Conservation (phyloP, 768 basidiomycete genomes). For the Pleurotus tuoliensis region DNA sequence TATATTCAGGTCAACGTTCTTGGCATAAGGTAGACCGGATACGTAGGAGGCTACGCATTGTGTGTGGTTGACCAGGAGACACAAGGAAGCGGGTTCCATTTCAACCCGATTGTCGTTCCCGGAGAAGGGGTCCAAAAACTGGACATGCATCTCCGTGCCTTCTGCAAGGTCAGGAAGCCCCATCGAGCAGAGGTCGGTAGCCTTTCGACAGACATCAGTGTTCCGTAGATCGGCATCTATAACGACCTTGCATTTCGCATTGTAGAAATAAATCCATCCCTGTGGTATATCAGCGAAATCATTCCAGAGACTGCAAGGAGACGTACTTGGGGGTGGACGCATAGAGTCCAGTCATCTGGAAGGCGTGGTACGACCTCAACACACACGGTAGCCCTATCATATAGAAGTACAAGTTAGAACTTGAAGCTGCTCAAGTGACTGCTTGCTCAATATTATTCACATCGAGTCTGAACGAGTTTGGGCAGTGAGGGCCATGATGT, state of each 20-base stretch:
- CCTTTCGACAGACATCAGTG: constrained; percentile 25
- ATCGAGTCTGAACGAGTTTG: too few relatives aligned
- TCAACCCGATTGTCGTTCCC: too few relatives aligned
- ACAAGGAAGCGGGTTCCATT: too few relatives aligned
- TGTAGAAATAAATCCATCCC: constrained; percentile 50
- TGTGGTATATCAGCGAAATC: constrained; percentile 12
- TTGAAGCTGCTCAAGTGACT: too few relatives aligned
- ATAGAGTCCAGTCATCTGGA: neutral
- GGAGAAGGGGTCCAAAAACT: constrained; percentile 12
- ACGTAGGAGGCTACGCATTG: constrained; percentile 42
- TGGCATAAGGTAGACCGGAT: constrained; percentile 24
- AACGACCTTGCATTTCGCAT: constrained; percentile 33
- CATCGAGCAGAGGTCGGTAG: constrained; percentile 16
- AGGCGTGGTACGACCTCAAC: neutral
- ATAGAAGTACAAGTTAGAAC: too few relatives aligned
- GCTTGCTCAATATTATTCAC: too few relatives aligned
- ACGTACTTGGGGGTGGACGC: constrained; percentile 6
- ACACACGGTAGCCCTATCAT: too few relatives aligned
- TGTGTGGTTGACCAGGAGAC: constrained; percentile 41
- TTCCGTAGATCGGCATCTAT: constrained; percentile 48
- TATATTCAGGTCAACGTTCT: constrained; percentile 15
- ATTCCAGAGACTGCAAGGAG: neutral
- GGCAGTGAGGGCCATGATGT: too few relatives aligned
- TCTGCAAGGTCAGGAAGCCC: constrained; percentile 29
- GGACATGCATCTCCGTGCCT: constrained; percentile 41